Percentiles rank a stretch among this genome's conserved stretches.
Conservation (phyloP, 768 basidiomycete genomes). For the Lyophyllum atratum region DNA sequence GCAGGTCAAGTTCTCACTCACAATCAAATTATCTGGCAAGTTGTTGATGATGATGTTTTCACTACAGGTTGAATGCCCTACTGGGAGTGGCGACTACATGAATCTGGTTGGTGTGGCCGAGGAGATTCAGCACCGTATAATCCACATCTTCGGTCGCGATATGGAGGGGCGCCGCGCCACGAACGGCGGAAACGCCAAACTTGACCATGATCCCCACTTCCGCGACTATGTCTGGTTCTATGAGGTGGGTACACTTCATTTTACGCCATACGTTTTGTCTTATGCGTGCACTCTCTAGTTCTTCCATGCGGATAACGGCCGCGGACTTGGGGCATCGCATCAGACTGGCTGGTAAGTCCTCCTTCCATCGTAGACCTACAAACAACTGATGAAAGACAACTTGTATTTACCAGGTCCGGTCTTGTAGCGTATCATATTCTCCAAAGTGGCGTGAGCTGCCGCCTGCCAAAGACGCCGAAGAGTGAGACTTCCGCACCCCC, state of each 20-base stretch:
- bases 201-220: slow-evolving; percentile 94
- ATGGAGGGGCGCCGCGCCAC: slow-evolving; percentile 82
- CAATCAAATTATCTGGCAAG: background rate
- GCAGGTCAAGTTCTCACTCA: slow-evolving; percentile 41
- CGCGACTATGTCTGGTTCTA: slow-evolving; percentile 97
- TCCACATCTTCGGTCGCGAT: slow-evolving; percentile 97
- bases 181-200: slow-evolving; percentile 85
- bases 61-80: slow-evolving; percentile 85
- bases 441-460: slow-evolving; percentile 86
- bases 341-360: slow-evolving; percentile 89
- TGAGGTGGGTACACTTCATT: slow-evolving; percentile 56
- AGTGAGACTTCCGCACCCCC: slow-evolving; percentile 52
- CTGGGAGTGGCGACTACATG: slow-evolving; percentile 97
- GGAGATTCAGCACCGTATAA: slow-evolving; percentile 98
- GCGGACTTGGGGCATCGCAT: slow-evolving; percentile 95
- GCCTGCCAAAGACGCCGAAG: slow-evolving; percentile 91
- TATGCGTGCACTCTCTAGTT: slow-evolving; percentile 49
- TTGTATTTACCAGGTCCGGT: slow-evolving; percentile 60
- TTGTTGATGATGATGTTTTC: background rate
- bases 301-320: slow-evolving; percentile 93
- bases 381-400: background rate
- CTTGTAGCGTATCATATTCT: slow-evolving; percentile 89
- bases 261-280: background rate
- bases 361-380: background rate
- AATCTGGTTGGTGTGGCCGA: slow-evolving; percentile 92